Base-by-base conservation (phyloP, 441 rosid species). In the Adansonia gregorii region DNA sequence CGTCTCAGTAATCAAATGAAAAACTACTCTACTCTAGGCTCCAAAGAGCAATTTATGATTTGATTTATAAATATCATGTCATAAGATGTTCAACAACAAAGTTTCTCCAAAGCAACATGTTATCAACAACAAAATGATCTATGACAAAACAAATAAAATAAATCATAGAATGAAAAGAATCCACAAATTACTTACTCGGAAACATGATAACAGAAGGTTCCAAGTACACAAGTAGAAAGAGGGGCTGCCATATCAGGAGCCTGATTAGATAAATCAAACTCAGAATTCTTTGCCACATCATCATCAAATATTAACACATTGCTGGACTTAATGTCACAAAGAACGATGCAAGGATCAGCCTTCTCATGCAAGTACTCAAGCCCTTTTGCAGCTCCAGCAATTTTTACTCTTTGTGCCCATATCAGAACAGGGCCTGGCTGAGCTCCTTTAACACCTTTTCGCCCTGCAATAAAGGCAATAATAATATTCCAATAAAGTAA, bases 241-340 rank as follows among this genome's bases (percentile, higher is more conserved):
- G 92, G 93, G 9, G 95, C 91, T 31, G 95, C 93, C 90, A 87
- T 89, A 78, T 89, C 93, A 83, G 92, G 95, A 76, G 92, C 93
- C 84, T 91, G 95, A 80, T 91, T 89, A 48, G 92, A 88, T 82
- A 89, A 86, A 86, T 89, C 93, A 83, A 89, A 91, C 80, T 91
- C 93, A 49, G 92, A 93, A 75, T 89, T 88, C 79, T 91, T 91
- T n/a, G 93, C 90, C 70, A 89, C 90, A 88, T 92, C 98, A 54
- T 91, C 91, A 74, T 91, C 89, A 78, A 89, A 91, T 73, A 91
- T 87, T 49, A 88, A 79, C 66, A 91, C 95, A 80, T 89, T 91
- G 89, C 92, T 91, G 54, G 95, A 91, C 81, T 89, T 89, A 3
- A 91, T 88, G 79, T 88, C 95, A 0, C 93, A 90, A 82, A 89